Percentiles rank a stretch among this genome's conserved stretches.
These are phyloP conservation scores for Medicago lupulina DNA, from an alignment of 306 rosid genomes.

Conservation along the genomic window DNA sequence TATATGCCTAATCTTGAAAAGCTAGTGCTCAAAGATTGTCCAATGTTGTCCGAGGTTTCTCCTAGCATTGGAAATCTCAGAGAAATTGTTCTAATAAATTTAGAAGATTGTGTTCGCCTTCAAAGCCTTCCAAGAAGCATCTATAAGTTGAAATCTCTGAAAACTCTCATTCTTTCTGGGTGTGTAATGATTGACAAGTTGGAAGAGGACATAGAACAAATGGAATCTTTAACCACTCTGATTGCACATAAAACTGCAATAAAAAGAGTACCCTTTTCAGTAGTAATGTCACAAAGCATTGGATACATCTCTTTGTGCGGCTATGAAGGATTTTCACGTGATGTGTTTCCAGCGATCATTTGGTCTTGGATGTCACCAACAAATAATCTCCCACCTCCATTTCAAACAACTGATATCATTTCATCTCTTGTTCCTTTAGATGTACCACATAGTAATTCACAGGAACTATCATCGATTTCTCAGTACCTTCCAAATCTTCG, in stretches of 20 bases:
- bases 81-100: slow-evolving; percentile 31
- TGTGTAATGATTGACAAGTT: slow-evolving; percentile 42
- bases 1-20: slow-evolving; percentile 48
- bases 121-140: slow-evolving; percentile 40
- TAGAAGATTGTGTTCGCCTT: slow-evolving; percentile 36
- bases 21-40: slow-evolving; percentile 44
- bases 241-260: slow-evolving; percentile 48
- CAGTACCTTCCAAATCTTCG: slow-evolving; percentile 10
- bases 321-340: slow-evolving; percentile 31
- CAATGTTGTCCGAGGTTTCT: slow-evolving; percentile 20
- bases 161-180: slow-evolving; percentile 45
- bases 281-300: slow-evolving; percentile 36
- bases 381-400: not conserved
- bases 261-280: slow-evolving; percentile 36
- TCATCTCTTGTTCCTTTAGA: slow-evolving; percentile 7
- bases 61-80: slow-evolving; percentile 36
- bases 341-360: slow-evolving; percentile 37
- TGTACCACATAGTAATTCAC: not conserved
- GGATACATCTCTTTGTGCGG: slow-evolving; percentile 45
- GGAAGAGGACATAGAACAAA: slow-evolving; percentile 38
- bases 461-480: not conserved
- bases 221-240: slow-evolving; percentile 36
- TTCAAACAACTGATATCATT: not conserved
- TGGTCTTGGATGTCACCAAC: slow-evolving; percentile 46
- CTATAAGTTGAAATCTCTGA: slow-evolving; percentile 42